phyloP scores from a whole-genome alignment of 2,329 filamentous ascomycete genomes.

The Arthrobotrys sphaeroides region DNA sequence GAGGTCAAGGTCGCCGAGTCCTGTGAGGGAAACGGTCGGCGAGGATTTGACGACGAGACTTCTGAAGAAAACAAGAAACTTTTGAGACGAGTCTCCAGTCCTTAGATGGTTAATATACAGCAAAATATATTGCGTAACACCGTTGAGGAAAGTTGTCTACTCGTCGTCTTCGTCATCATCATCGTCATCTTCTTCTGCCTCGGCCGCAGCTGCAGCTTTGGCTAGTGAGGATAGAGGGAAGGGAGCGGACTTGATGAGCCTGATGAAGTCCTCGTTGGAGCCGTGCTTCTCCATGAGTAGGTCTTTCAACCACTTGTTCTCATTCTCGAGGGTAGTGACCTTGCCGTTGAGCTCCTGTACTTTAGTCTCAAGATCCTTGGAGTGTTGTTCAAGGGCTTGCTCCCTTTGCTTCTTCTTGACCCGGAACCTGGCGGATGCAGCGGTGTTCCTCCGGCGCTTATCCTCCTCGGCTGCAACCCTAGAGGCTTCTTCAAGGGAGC shows the following conservation, averaged over 20 bases:
- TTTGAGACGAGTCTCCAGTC: slow-evolving; percentile 14
- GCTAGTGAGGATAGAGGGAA: slow-evolving; percentile 47
- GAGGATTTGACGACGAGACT: neutral
- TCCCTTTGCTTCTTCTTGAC: slow-evolving; percentile 97
- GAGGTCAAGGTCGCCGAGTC: slow-evolving; percentile 2
- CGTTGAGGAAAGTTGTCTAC: neutral
- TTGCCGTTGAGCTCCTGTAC: slow-evolving; percentile 76
- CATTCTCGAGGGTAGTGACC: slow-evolving; percentile 80
- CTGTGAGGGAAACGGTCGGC: neutral
- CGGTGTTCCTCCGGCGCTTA: slow-evolving; percentile 87
- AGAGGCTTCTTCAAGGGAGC: slow-evolving; percentile 72
- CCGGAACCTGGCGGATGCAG: slow-evolving; percentile 86
- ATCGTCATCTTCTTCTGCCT: slow-evolving; percentile 17
- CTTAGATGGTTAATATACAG: slow-evolving; percentile 18
- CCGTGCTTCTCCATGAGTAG: slow-evolving; percentile 84
- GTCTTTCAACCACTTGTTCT: slow-evolving; percentile 84
- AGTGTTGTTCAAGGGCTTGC: slow-evolving; percentile 80
- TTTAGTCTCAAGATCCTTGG: slow-evolving; percentile 85
- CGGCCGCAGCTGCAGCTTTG: slow-evolving; percentile 8
- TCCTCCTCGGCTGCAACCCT: slow-evolving; percentile 84
- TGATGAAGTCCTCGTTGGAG: slow-evolving; percentile 50
- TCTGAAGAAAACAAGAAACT: slow-evolving; percentile 21
- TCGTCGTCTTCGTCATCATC: neutral
- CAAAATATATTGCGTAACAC: slow-evolving; percentile 5
- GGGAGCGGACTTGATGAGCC: slow-evolving; percentile 46